Evolutionary conservation across 2,329 filamentous ascomycete genomes (phyloP).

Genomic region (Colletotrichum sp.): DNA sequence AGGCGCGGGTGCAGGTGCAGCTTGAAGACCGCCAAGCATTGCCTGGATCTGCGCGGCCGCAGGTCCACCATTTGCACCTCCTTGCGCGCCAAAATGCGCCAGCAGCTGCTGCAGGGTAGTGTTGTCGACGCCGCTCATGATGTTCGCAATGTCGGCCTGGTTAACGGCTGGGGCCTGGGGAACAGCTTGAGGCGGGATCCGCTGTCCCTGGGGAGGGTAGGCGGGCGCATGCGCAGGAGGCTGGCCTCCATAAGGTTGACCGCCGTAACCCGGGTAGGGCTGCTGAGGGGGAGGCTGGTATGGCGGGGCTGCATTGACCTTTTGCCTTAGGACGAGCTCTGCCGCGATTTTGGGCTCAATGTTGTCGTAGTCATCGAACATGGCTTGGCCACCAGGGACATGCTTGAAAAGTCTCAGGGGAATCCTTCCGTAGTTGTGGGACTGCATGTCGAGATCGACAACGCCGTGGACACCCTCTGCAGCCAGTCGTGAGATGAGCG

Average conservation of each 20-base stretch:
- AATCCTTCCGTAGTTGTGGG: slow-evolving; percentile 75
- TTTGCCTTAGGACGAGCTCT: slow-evolving; percentile 78
- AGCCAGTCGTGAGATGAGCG: slow-evolving; percentile 84
- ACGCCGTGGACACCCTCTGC: slow-evolving; percentile 89
- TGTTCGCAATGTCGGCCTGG: slow-evolving; percentile 60
- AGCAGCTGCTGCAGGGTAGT: slow-evolving; percentile 73
- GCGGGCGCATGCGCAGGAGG: slow-evolving; percentile 18
- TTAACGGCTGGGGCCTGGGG: slow-evolving; percentile 28
- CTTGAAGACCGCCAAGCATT: slow-evolving; percentile 42
- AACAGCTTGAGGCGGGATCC: slow-evolving; percentile 23
- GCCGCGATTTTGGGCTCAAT: slow-evolving; percentile 79
- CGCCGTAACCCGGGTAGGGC: slow-evolving; percentile 26
- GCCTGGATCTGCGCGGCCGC: slow-evolving; percentile 45
- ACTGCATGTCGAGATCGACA: slow-evolving; percentile 72
- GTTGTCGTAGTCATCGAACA: slow-evolving; percentile 86
- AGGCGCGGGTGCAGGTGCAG: slow-evolving; percentile 22
- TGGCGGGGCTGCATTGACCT: slow-evolving; percentile 41
- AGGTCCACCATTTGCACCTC: slow-evolving; percentile 23
- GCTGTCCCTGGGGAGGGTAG: neutral
- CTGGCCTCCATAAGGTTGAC: slow-evolving; percentile 32
- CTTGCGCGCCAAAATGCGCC: slow-evolving; percentile 42
- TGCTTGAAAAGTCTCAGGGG: slow-evolving; percentile 87
- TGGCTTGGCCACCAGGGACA: slow-evolving; percentile 71
- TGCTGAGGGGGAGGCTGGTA: slow-evolving; percentile 20
- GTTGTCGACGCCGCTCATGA: slow-evolving; percentile 72